Conservation (phyloP, 2,329 filamentous ascomycete species). For the Talaromyces sp. region DNA sequence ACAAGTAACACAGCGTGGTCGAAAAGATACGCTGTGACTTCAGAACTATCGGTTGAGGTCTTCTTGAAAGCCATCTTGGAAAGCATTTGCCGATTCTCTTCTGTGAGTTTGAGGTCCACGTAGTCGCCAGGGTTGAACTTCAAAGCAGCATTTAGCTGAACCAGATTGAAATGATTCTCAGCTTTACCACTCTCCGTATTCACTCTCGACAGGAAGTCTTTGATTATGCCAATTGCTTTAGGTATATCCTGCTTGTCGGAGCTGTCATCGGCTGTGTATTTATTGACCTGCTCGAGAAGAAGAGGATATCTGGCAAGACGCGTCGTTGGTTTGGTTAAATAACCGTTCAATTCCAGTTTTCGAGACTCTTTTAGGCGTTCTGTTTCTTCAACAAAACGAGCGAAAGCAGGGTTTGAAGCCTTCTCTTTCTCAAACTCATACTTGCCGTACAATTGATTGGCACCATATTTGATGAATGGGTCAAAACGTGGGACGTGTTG, state of each 20-base stretch:
- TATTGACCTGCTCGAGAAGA: constrained; percentile 83
- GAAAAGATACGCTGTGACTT: constrained; percentile 92
- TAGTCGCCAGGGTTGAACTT: constrained; percentile 86
- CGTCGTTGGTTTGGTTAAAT: constrained; percentile 95
- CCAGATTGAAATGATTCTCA: constrained; percentile 94
- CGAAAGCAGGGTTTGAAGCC: constrained; percentile 74
- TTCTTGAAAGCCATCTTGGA: constrained; percentile 96
- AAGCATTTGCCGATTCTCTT: constrained; percentile 86
- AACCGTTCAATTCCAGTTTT: constrained; percentile 95
- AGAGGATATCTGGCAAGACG: constrained; percentile 90
- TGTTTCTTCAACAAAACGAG: constrained; percentile 92
- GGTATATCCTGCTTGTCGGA: constrained; percentile 90
- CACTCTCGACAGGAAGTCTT: constrained; percentile 78
- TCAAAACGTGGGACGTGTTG: constrained; percentile 89
- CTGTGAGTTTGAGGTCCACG: constrained; percentile 89
- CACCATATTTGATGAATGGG: constrained; percentile 93
- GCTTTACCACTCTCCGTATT: constrained; percentile 95
- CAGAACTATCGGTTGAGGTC: constrained; percentile 75
- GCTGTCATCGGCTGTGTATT: constrained; percentile 83
- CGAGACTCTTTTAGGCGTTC: constrained; percentile 93
- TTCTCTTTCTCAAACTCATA: constrained; percentile 98
- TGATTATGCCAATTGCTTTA: constrained; percentile 79
- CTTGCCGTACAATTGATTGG: constrained; percentile 92
- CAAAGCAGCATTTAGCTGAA: constrained; percentile 84
- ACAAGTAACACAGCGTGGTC: constrained; percentile 93